Evolutionary conservation across 2,329 filamentous ascomycete genomes (phyloP).

Genomic region (Aspergillus brunneoviolaceus): DNA sequence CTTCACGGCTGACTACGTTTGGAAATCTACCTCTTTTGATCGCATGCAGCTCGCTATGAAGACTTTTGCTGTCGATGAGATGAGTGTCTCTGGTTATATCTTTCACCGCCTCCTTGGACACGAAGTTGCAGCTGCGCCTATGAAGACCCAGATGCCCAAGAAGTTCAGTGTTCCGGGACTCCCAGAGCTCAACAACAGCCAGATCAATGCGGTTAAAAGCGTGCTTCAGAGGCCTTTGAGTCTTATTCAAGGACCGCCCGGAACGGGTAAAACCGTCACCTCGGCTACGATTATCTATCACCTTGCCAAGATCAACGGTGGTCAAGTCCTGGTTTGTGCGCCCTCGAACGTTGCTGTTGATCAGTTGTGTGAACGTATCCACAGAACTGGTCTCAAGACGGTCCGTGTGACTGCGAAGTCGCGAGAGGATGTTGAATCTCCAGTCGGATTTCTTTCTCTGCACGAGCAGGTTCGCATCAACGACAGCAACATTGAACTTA

Average conservation of each 20-base stretch:
- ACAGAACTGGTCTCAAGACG: conserved; percentile 90
- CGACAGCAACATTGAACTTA: conserved; percentile 89
- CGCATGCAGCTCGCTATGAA: conserved; percentile 99
- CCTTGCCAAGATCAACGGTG: conserved; percentile 88
- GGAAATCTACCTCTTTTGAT: conserved; percentile 99
- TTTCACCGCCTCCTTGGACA: conserved; percentile 96
- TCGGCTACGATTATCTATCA: conserved; percentile 99
- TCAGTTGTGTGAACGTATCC: conserved; percentile 95
- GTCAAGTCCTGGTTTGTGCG: conserved; percentile 92
- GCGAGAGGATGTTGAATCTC: conserved; percentile 97
- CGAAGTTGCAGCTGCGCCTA: conserved; percentile 88
- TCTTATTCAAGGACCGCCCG: conserved; percentile 93
- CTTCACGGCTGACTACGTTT: conserved; percentile 98
- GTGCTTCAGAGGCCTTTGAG: conserved; percentile 91
- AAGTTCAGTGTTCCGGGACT: conserved; percentile 95
- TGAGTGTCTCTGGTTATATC: conserved; percentile 98
- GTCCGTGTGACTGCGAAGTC: conserved; percentile 98
- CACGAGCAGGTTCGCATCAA: conserved; percentile 98
- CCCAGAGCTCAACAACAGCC: conserved; percentile 91
- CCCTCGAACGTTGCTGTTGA: conserved; percentile 98
- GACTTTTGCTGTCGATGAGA: conserved; percentile 95
- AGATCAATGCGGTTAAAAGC: conserved; percentile 93
- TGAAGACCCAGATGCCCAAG: conserved; percentile 93
- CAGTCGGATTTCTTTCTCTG: conserved; percentile 89
- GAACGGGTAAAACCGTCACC: conserved; percentile 97